Base-by-base conservation (phyloP, 2,329 filamentous ascomycete genomes). In the Plectosphaerella sp. region DNA sequence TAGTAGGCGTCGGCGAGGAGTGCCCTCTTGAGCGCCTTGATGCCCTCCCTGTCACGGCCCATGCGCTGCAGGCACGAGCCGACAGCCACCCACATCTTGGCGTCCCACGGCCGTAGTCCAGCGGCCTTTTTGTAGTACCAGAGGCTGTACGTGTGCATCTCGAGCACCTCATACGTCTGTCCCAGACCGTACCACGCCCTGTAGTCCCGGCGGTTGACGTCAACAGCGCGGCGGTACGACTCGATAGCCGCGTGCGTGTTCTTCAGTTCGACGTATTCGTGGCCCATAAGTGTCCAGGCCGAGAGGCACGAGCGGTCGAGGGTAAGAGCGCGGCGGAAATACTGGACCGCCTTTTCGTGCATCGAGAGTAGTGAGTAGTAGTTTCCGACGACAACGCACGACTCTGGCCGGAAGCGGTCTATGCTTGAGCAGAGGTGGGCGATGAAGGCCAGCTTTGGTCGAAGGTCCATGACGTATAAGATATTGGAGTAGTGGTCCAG, bases 81-180 rank as follows among this genome's bases (percentile, higher is more conserved):
- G 5, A 99, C 91, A 0, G 94, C 94, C 75, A 94, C 88, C 94
- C 94, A 99, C 89, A 99, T 96, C 70, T 97, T 97, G 0, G 92
- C 90, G 61, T 99, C 94, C 78, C 93, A 97, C 0, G 93, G 91
- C n/a, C 92, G 84, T 2, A 99, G 76, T 0, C 91, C 90, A 1
- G 93, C 93, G 0, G 94, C 94, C 52, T 94, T 91, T 65, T 97
- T 95, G 74, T 96, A 97, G 71, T 99, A 99, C 81, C 94, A 97
- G 1, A 99, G 74, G 1, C 93, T 92, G 67, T 99, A 99, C 43
- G 92, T 91, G 65, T 96, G 90, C 91, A 97, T 97, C 70, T 99
- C 94, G 9, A 99, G 81, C 60, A 99, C 89, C 68, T 99, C 94
- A 64, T 99, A 99, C 2, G 94, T 95, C 67, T 97, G 93, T 1